Percentiles rank a stretch among this genome's conserved stretches.
Conservation (phyloP, 2,329 filamentous ascomycete species). For the Didymella pomorum region DNA sequence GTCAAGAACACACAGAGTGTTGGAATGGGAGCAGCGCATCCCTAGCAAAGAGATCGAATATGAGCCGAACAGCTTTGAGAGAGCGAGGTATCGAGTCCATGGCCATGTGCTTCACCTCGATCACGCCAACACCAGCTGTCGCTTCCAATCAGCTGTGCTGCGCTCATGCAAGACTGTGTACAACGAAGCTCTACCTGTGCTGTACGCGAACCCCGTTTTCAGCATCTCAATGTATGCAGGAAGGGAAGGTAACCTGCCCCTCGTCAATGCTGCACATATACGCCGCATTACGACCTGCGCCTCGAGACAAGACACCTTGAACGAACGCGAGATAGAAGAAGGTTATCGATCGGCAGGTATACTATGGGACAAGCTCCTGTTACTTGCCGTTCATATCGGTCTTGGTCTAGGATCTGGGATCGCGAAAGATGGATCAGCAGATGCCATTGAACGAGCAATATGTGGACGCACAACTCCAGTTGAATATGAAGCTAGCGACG, state of each 20-base stretch:
- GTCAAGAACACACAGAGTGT: not conserved
- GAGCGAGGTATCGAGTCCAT: not conserved
- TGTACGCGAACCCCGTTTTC: not conserved
- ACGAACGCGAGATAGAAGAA: not conserved
- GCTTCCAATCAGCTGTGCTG: not conserved
- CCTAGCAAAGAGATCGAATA: no score
- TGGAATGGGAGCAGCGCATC: not conserved
- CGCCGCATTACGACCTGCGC: not conserved
- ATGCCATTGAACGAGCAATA: not conserved
- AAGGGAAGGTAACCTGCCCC: not conserved
- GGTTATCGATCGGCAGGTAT: not conserved
- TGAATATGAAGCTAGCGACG: not conserved
- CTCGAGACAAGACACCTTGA: not conserved
- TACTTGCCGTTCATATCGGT: not conserved
- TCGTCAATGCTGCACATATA: not conserved
- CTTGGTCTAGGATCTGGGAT: not conserved
- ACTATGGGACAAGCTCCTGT: not conserved
- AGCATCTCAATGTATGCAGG: not conserved
- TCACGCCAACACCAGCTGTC: not conserved
- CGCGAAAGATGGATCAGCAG: not conserved
- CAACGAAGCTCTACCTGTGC: not conserved
- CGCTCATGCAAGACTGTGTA: not conserved
- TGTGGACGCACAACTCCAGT: not conserved
- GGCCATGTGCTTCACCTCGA: not conserved
- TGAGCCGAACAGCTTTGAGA: no score